These are phyloP conservation scores for Beauveria varroae DNA, from an alignment of 2,329 filamentous ascomycete genomes.

Conservation along the genomic window DNA sequence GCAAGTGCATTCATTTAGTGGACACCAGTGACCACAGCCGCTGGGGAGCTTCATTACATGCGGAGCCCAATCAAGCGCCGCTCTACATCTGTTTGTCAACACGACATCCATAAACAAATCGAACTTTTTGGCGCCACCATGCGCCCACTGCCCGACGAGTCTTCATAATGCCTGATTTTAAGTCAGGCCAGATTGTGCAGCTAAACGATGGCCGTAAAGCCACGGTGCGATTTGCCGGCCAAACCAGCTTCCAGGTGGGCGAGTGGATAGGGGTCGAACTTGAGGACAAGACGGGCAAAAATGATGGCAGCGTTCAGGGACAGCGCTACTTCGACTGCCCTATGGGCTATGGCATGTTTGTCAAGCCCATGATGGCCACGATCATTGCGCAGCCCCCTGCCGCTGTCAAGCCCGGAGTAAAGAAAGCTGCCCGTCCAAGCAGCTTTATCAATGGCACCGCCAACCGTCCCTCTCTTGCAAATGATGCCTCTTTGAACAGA, in stretches of 20 bases:
- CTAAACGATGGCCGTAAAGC: slow-evolving; percentile 71
- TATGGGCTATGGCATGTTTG: slow-evolving; percentile 74
- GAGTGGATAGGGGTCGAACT: slow-evolving; percentile 90
- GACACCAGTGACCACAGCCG: not conserved
- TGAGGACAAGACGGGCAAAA: slow-evolving; percentile 76
- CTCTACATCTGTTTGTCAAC: not conserved
- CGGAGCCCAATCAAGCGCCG: not conserved
- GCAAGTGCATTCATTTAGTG: not conserved
- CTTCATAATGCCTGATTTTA: slow-evolving; percentile 48
- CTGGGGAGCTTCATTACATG: not conserved
- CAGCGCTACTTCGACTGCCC: slow-evolving; percentile 82
- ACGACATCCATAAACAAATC: not conserved
- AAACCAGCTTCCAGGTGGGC: slow-evolving; percentile 70
- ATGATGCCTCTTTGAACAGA: slow-evolving; percentile 49
- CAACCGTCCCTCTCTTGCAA: slow-evolving; percentile 31
- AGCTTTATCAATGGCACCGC: slow-evolving; percentile 42
- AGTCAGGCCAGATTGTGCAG: slow-evolving; percentile 66
- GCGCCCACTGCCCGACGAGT: slow-evolving; percentile 20
- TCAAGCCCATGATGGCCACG: slow-evolving; percentile 63
- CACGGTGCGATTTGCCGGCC: slow-evolving; percentile 73
- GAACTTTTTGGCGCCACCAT: slow-evolving; percentile 22
- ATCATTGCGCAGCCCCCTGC: slow-evolving; percentile 44
- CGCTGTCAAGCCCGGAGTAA: slow-evolving; percentile 30
- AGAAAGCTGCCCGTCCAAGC: slow-evolving; percentile 38
- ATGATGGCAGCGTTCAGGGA: slow-evolving; percentile 85